Evolutionary conservation across 371 early-diverging fungal species (phyloP).

Genomic region (Encephalitozoon hellem): DNA sequence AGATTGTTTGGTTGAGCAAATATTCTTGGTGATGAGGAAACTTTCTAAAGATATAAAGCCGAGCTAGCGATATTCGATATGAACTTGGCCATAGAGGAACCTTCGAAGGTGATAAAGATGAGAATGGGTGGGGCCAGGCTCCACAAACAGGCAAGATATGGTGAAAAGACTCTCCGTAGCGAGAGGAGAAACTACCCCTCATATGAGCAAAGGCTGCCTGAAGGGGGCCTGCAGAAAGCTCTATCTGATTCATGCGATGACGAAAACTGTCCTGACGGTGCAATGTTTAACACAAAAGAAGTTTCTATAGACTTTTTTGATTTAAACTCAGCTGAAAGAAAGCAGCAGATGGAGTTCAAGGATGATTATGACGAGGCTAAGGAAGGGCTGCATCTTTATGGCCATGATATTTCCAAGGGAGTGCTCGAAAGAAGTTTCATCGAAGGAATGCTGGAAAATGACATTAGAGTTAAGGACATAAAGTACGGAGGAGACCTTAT

Average conservation of each 20-base stretch:
- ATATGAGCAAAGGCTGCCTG: neutral
- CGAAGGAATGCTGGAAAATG: constrained; percentile 13
- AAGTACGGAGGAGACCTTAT: neutral
- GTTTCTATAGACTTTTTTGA: constrained; percentile 10
- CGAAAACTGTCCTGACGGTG: neutral
- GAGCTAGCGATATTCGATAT: neutral
- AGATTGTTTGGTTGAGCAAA: neutral
- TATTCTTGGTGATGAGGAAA: neutral
- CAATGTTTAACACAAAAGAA: neutral
- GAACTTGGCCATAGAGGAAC: constrained; percentile 37
- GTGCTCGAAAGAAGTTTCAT: constrained; percentile 17
- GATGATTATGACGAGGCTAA: neutral
- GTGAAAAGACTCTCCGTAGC: too few species aligned
- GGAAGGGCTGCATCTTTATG: neutral
- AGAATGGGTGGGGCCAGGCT: neutral
- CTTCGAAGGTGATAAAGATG: constrained; percentile 37
- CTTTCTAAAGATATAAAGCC: neutral
- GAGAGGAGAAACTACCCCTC: neutral
- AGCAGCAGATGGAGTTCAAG: neutral
- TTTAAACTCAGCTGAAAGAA: neutral
- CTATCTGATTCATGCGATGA: neutral
- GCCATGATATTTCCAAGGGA: neutral
- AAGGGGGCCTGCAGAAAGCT: neutral
- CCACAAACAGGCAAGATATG: neutral
- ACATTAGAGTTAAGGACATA: constrained; percentile 36